Conservation (phyloP, 2,329 filamentous ascomycete species). For the Fusarium sp. region DNA sequence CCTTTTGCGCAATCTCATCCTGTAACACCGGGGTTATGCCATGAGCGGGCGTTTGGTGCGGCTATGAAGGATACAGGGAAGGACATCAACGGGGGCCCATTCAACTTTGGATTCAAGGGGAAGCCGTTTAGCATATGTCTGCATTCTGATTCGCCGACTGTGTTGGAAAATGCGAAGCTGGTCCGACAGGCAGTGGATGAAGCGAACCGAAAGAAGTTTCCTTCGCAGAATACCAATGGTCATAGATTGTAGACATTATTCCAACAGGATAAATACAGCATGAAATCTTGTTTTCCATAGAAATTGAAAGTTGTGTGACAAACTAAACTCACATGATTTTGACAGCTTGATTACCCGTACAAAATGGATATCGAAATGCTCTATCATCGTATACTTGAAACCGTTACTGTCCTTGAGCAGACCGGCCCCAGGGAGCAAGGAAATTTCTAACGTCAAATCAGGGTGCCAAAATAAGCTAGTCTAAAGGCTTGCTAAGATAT, state of each 20-base stretch:
- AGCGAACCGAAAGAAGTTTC: neutral
- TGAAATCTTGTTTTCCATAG: rapidly evolving
- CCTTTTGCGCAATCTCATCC: neutral
- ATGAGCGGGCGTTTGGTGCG: neutral
- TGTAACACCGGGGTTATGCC: neutral
- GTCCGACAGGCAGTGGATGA: neutral
- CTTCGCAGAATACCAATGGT: neutral
- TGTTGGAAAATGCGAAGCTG: neutral
- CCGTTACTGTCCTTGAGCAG: neutral
- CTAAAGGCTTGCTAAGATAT: too few species aligned
- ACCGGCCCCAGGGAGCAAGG: too few species aligned
- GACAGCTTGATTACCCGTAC: rapidly evolving
- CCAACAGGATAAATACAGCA: neutral
- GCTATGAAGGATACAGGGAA: neutral
- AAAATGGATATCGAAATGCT: too few species aligned
- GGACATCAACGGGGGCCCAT: neutral
- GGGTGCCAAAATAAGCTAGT: too few species aligned
- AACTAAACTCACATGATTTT: neutral
- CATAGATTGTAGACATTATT: neutral
- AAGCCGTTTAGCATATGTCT: neutral
- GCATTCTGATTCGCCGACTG: neutral
- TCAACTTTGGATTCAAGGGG: neutral
- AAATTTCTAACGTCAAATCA: too few species aligned
- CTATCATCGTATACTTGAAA: neutral
- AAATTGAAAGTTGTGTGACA: neutral